Percentiles rank a stretch among this genome's conserved stretches.
Evolutionary conservation across 768 basidiomycete species (phyloP).

Genomic region (Obba rivulosa): DNA sequence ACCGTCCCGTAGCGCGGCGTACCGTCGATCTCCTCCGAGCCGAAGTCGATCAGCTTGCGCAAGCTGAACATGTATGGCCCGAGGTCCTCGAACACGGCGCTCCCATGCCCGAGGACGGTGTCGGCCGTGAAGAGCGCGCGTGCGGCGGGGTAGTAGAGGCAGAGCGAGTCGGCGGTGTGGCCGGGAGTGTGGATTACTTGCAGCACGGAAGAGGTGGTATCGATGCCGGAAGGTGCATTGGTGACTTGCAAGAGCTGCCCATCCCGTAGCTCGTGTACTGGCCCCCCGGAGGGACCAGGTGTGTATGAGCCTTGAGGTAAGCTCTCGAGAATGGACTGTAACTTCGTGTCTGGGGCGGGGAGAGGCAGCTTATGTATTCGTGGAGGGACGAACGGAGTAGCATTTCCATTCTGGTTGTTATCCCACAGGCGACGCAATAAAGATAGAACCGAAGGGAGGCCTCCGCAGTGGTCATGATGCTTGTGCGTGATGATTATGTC

Average conservation of each 20-base stretch:
- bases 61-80: conserved; percentile 63
- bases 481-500: conserved; percentile 92
- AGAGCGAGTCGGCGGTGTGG: conserved; percentile 85
- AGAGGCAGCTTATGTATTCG: conserved; percentile 71
- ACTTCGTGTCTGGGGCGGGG: conserved; percentile 27
- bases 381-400: conserved; percentile 53
- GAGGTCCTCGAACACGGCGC: conserved; percentile 85
- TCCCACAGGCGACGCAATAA: conserved; percentile 65
- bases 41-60: conserved; percentile 41
- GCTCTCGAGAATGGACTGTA: conserved; percentile 35
- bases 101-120: conserved; percentile 86
- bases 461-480: conserved; percentile 83
- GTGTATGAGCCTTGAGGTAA: conserved; percentile 40
- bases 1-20: conserved; percentile 37
- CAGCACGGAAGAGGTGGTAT: conserved; percentile 31
- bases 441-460: conserved; percentile 62
- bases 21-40: conserved; percentile 27
- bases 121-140: conserved; percentile 84
- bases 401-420: conserved; percentile 32
- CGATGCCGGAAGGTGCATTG: neutral
- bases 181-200: conserved; percentile 83
- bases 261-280: conserved; percentile 57
- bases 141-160: conserved; percentile 64
- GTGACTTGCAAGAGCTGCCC: conserved; percentile 44
- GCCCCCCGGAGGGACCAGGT: conserved; percentile 34